Conservation (phyloP, 305 asterid species). For the Rubia peregrina region DNA sequence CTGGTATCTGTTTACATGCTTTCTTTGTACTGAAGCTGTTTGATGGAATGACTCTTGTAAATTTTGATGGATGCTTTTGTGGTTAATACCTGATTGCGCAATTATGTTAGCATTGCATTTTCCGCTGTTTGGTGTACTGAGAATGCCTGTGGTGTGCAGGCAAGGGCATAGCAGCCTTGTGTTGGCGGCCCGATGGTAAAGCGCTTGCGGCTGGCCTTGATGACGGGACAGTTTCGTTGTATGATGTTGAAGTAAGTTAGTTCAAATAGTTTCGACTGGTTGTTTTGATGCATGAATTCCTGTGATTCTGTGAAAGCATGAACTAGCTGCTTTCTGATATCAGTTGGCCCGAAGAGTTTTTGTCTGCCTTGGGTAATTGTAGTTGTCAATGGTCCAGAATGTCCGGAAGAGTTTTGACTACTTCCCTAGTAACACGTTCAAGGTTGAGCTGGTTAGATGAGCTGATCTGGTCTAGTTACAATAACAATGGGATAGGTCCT, state of each 20-base stretch:
- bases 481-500: too few species aligned
- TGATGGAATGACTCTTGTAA: background rate
- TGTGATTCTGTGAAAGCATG: background rate
- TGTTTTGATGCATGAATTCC: constrained; percentile 5
- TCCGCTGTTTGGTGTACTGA: background rate
- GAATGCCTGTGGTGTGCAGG: constrained; percentile 31
- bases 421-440: too few species aligned
- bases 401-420: too few species aligned
- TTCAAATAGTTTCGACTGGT: constrained; percentile 14
- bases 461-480: too few species aligned
- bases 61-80: background rate
- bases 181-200: constrained; percentile 99
- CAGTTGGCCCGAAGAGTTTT: background rate
- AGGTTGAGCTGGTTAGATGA: too few species aligned
- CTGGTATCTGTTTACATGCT: constrained; percentile 32
- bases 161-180: constrained; percentile 71
- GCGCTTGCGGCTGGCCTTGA: constrained; percentile 89
- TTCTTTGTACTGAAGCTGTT: background rate
- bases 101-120: background rate
- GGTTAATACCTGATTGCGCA: background rate
- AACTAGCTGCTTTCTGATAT: background rate
- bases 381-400: too few species aligned
- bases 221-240: constrained; percentile 79
- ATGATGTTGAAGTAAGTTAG: constrained; percentile 84
- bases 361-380: background rate